Conservation (phyloP, 176 grass and related monocot genomes). For the Saccharum spontaneum region DNA sequence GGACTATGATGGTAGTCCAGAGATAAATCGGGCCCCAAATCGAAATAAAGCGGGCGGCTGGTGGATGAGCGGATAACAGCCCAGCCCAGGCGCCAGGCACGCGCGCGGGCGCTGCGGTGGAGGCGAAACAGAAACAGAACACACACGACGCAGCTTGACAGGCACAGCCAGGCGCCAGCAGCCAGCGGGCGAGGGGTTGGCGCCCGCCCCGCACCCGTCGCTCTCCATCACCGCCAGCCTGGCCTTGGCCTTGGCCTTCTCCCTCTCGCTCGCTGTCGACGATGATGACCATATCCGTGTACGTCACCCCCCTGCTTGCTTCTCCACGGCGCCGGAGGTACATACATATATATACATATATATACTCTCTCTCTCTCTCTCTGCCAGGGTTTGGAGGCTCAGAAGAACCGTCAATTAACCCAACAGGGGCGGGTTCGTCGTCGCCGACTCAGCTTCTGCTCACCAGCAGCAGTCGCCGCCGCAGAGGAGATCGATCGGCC, state of each 20-base stretch:
- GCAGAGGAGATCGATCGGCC: not conserved
- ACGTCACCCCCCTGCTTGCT: not conserved
- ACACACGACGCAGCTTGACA: no score
- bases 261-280: not conserved
- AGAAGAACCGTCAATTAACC: not conserved
- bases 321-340: not conserved
- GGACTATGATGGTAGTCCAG: no score
- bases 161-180: no score
- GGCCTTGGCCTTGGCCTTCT: not conserved
- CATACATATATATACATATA: not conserved
- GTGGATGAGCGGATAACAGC: no score
- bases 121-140: no score
- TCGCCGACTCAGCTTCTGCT: not conserved
- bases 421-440: not conserved
- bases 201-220: not conserved
- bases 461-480: not conserved
- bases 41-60: no score
- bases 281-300: not conserved
- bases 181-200: constrained; percentile 22
- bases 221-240: constrained; percentile 40
- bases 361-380: not conserved
- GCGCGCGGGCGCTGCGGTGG: no score
- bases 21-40: no score
- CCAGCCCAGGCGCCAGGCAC: no score
- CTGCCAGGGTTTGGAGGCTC: not conserved